Percentiles rank a stretch among this genome's conserved stretches.
Conservation (phyloP, 1,139 yeast species). For the Saccharomycopsis hybrid region DNA sequence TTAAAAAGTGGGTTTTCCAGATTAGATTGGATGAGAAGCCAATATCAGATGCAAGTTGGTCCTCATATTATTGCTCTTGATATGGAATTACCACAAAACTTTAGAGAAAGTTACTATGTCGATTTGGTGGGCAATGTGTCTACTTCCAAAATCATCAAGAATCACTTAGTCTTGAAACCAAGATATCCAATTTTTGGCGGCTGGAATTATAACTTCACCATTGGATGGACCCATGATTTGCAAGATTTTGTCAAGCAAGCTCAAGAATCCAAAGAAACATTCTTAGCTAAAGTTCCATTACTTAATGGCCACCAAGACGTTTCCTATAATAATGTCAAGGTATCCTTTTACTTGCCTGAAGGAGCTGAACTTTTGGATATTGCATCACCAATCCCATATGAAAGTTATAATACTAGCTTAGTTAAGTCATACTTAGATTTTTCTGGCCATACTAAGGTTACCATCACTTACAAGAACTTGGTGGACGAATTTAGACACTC, state of each 20-base stretch:
- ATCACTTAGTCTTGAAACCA: slow-evolving; percentile 63
- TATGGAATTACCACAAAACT: slow-evolving; percentile 42
- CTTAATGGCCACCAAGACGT: slow-evolving; percentile 67
- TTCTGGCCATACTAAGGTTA: slow-evolving; percentile 75
- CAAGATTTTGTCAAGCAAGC: slow-evolving; percentile 43
- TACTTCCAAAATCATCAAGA: slow-evolving; percentile 49
- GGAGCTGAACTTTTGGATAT: slow-evolving; percentile 63
- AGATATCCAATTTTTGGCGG: slow-evolving; percentile 93
- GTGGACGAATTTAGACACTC: slow-evolving; percentile 63
- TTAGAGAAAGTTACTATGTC: slow-evolving; percentile 65
- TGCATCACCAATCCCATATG: slow-evolving; percentile 48
- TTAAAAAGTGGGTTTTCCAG: slow-evolving; percentile 69
- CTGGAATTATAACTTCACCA: slow-evolving; percentile 92
- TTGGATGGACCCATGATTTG: slow-evolving; percentile 78
- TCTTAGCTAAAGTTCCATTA: slow-evolving; percentile 62
- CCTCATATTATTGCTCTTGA: slow-evolving; percentile 38
- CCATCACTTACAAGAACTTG: slow-evolving; percentile 53
- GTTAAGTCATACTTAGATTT: slow-evolving; percentile 73
- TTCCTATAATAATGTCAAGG: slow-evolving; percentile 54
- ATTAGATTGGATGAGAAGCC: slow-evolving; percentile 62
- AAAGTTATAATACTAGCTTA: slow-evolving; percentile 32
- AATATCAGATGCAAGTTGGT: slow-evolving; percentile 35
- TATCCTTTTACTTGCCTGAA: slow-evolving; percentile 79
- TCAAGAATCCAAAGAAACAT: slow-evolving; percentile 41
- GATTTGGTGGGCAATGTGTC: slow-evolving; percentile 96